phyloP scores from a whole-genome alignment of 352 stramenopile genomes.

The Hyaloperonospora brassicae region DNA sequence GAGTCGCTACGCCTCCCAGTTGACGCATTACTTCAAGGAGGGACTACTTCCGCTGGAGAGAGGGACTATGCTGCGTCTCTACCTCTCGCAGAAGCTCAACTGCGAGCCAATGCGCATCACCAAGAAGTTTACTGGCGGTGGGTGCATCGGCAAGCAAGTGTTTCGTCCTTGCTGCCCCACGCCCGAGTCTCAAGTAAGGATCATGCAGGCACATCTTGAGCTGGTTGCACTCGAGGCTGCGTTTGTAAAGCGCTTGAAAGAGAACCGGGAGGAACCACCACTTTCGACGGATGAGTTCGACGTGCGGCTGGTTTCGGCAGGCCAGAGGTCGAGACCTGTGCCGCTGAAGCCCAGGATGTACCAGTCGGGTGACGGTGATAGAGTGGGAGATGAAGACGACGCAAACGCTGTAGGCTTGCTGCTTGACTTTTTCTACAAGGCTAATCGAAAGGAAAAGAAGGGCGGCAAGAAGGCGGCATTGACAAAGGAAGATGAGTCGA shows the following conservation, averaged over 20 bases:
- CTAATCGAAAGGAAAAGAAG: conserved; percentile 51
- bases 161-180: conserved; percentile 69
- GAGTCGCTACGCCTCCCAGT: conserved; percentile 56
- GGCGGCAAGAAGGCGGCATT: conserved; percentile 9
- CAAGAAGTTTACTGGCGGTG: conserved; percentile 88
- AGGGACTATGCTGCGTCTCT: conserved; percentile 86
- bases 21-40: conserved; percentile 84
- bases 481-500: conserved; percentile 4
- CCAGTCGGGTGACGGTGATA: conserved; percentile 17
- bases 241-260: conserved; percentile 72
- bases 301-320: conserved; percentile 15
- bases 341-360: conserved; percentile 27
- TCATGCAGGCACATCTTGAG: conserved; percentile 71
- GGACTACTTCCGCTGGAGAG: conserved; percentile 71
- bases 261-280: conserved; percentile 67
- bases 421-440: conserved; percentile 79
- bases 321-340: conserved; percentile 16
- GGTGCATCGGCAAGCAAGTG: conserved; percentile 88
- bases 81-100: conserved; percentile 89
- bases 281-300: conserved; percentile 46
- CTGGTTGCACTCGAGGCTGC: conserved; percentile 61
- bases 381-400: conserved; percentile 40
- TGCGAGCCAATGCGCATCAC: conserved; percentile 90
- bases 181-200: conserved; percentile 48
- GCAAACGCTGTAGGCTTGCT: conserved; percentile 61